Evolutionary conservation across 345 rosid genomes (phyloP), one percentile per base, ranked within the genome.

Genomic region (Nasturtium officinale): DNA sequence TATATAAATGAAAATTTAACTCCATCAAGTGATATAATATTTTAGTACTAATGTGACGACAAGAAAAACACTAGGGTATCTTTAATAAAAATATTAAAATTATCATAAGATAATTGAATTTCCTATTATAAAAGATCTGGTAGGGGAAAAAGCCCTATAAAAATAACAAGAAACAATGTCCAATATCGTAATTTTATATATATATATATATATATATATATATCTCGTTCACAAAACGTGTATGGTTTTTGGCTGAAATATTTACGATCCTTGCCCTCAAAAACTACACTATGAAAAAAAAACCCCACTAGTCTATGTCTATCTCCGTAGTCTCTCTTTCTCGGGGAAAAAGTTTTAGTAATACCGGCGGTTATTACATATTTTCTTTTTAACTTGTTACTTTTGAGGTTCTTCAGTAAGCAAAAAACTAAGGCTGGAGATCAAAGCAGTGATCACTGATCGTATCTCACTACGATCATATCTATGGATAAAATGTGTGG

Each of bases 401-500:
- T 37, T 62, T 21, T 20, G 15, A 15, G n/a, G 6, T 55, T 46
- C 48, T 65, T 29, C 51, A 56, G 48, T 47, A 37, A 63, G 17
- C 30, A n/a, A 54, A 37, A n/a, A 54, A 37, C n/a, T 1, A 32
- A 65, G 29, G 32, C 65, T 45, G 32, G 23, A 26, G 72, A 65
- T 65, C 58, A 23, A 25, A 64, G 18, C 48, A 16, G 8, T 9
- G 13, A 38, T 12, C 25, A 63, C 56, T 55, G 77, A 73, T 74
- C 59, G 59, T 73, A 35, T 46, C 28, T 25, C 3, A 37, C 60
- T 7, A 61, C 70, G 70, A 72, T 65, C 61, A 35, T 18, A 51
- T 1, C 17, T 0, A 77, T 77, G 80, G 80, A 77, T 56, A 13
- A 72, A 70, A 77, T 77, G 80, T 77, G 70, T 9, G 80, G 80